Evolutionary conservation across 352 stramenopile species (phyloP), one percentile per base, ranked within the genome.

Genomic region (Peronosclerospora sorghi): DNA sequence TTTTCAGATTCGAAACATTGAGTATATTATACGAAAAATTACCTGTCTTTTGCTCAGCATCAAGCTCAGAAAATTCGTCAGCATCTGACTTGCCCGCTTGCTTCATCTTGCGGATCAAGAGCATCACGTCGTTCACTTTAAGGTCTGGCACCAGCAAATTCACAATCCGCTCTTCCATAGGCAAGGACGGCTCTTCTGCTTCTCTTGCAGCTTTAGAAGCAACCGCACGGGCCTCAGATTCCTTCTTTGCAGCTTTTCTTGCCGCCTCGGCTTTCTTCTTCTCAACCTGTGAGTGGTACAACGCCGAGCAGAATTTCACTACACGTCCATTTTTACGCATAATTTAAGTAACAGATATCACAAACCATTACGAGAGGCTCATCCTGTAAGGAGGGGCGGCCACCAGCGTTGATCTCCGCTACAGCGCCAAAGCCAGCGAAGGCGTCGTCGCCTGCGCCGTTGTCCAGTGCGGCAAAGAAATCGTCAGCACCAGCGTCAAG

Each of bases 81-180:
- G 80, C 77, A 48, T 93, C 80, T 39, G 80, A 90, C 58, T 93
- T 93, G 56, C 78, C 77, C 1, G 80, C 71, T 46, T 93, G 77
- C 34, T 85, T 88, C 80, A 93, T 90, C 56, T 93, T 93, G 48
- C 85, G 76, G 56, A 93, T 90, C 28, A 93, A 58, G 52, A 84
- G 59, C 71, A 93, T 88, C 43, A 93, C 75, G 51, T 93, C 80
- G 41, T 79, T 77, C 34, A 90, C 80, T 54, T 90, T 88, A 35
- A 93, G 68, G 28, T 90, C 80, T 0, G 77, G 75, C 37, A 90
- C 77, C 14, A 93, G 53, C 40, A 93, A 51, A 48, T 89, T 93
- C 59, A 87, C 74, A 46, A 93, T 93, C 15, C 77, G 70, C 36
- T 93, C 80, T 43, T 93, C 80, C 75, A 90, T 90, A 8, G 80